Base-by-base conservation (phyloP, 177 flowering plant species). In the Vitis hybrid region DNA sequence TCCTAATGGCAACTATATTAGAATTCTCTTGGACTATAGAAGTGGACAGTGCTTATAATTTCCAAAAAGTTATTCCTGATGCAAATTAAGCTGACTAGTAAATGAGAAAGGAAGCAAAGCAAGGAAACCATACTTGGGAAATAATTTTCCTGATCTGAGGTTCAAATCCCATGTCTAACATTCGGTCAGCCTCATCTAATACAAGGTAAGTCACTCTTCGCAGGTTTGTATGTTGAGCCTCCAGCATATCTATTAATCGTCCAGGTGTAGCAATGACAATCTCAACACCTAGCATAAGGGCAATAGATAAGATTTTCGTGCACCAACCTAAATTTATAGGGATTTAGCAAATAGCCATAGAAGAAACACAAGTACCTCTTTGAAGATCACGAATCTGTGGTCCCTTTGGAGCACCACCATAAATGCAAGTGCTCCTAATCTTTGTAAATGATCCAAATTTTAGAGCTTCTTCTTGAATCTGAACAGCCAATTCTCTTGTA, bases 91-190 rank as follows among this genome's bases (percentile, higher is more conserved):
- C 27, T 7, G 63, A 24, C 63, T 24, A 0, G 5, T 60, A 11
- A 12, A 10, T 11, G 4, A 60, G 41, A 60, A 60, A 21, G 35
- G 14, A 27, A 35, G 15, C 11, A 56, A 66, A 9, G n/a, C 60
- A 56, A 63, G 21, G 63, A 50, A 71, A 59, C 11, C 80, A 41
- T 79, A 90, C 99, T 76, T 96, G 99, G 49, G 91, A 74, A 24
- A 96, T 76, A 70, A 96, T 87, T 83, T 91, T 92, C 77, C 97
- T 85, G 64, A 96, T 96, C 71, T 96, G 99, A 30, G 99, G 99
- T 76, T 96, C 98, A 86, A 93, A 96, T n/a, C 99, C 99, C 99
- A 93, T 96, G 70, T 96, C 99, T 75, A 95, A 83, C 99, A 95
- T 95, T 46, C 98, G 85, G 76, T 95, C 99, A 68, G 99, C 99